Conservation (phyloP, 768 basidiomycete genomes). For the Lentinula edodes region DNA sequence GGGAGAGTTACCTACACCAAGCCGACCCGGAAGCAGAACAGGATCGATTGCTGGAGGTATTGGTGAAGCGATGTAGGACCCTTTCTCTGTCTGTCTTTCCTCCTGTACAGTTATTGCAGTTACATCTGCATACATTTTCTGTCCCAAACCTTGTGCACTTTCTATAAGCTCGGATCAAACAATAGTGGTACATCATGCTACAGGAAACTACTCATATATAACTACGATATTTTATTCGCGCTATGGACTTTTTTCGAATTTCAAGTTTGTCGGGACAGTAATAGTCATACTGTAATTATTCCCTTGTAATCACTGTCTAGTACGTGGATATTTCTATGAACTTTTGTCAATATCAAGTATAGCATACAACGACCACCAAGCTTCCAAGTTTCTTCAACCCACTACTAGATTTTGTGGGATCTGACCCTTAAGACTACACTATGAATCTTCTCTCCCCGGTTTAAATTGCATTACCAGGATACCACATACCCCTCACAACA, state of each 20-base stretch:
- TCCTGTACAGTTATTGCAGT: not conserved
- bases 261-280: not conserved
- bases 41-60: not conserved
- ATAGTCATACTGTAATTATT: no score
- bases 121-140: not conserved
- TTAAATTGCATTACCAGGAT: not conserved
- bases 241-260: conserved; percentile 6
- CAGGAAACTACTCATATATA: not conserved
- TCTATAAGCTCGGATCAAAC: no score
- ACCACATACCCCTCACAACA: conserved; percentile 29
- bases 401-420: no score
- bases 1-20: not conserved
- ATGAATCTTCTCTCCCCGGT: not conserved
- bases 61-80: not conserved
- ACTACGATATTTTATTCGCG: conserved; percentile 1
- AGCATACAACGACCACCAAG: no score
- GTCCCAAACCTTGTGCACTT: no score
- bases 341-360: no score
- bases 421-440: no score
- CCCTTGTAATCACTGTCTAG: no score
- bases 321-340: no score
- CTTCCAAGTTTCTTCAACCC: no score
- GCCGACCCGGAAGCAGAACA: not conserved
- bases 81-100: not conserved
- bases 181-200: no score